Evolutionary conservation across 139 green algal genomes (phyloP), one percentile per base, ranked within the genome.

Genomic region (Microglena sp.): DNA sequence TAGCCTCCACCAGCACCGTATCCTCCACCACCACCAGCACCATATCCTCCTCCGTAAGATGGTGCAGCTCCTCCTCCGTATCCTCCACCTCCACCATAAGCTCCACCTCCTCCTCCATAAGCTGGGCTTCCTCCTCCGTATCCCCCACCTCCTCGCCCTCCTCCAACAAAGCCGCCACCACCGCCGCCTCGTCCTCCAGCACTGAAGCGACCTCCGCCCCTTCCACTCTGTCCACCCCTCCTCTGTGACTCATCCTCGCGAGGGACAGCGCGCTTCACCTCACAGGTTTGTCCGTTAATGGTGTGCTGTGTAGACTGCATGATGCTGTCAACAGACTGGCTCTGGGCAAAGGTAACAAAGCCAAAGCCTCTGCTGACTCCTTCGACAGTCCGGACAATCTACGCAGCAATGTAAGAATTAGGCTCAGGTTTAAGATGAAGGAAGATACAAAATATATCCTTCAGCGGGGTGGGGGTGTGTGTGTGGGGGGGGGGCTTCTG

Each of bases 321-420:
- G 29, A 77, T 77, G 44, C 94, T 86, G 33, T 93, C 86, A 5
- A 95, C 87, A 4, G 82, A 55, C 28, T 84, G 72, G 35, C 92
- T 86, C 27, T 75, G 64, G 28, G 69, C 70, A 64, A 89, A 96
- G 22, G 85, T 96, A 28, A 96, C 82, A 62, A 96, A 96, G 28
- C 90, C 90, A 75, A 96, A 96, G 18, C 90, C 90, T 8, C 90
- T 72, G 0, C 86, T 84, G 27, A 81, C 64, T 26, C 82, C 77
- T 68, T 96, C 89, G 2, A 61, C 60, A 28, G 64, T 43, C 26
- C 60, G 50, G n/a, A 76, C 68, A 32, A 80, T 73, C 63, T 76
- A 62, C 8, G 32, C 2, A 35, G 11, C 18, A n/a, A n/a, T n/a
- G n/a, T n/a, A n/a, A n/a, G n/a, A n/a, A n/a, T n/a, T n/a, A n/a